Evolutionary conservation across 2,329 filamentous ascomycete genomes (phyloP), one percentile per base, ranked within the genome.

Genomic region (Keithomyces neogunnii): DNA sequence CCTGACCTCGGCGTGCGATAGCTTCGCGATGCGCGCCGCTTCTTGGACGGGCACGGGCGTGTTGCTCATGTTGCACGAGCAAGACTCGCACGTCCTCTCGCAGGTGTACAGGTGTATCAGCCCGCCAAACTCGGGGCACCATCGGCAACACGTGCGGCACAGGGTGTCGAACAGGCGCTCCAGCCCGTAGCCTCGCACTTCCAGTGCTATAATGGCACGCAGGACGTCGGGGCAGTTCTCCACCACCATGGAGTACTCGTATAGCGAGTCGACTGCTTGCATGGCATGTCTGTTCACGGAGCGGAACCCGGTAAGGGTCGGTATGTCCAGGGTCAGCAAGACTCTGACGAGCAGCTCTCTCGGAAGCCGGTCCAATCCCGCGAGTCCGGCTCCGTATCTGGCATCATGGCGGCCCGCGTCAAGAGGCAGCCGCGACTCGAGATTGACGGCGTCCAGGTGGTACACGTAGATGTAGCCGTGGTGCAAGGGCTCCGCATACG

Each of bases 201-300:
- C 33, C 33, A 35, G 33, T 11, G 33, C 33, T 7, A 70, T 36
- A 48, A 67, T 61, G 30, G 61, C 65, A 53, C 63, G 66, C 45
- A 67, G 56, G 43, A 65, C 53, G 48, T 63, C 56, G 19, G 60
- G 61, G 42, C 61, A 63, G 55, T 68, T 61, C 30, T 57, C 56
- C 30, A 62, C 39, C 8, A 70, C 60, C n/a, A 46, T 51, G 50
- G 53, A 53, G 54, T 69, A 72, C 53, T 68, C 56, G 19, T 57
- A 63, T n/a, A 72, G 50, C 2, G 61, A 63, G 58, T 73, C 62
- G 45, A 70, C 66, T n/a, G 67, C 57, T 19, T 59, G 49, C 61
- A 66, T 68, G 11, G 69, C 68, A 3, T 59, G 58, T n/a, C 55
- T 52, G 44, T 62, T 72, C 47, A 71, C 66, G 44, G 60, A 60